These are phyloP conservation scores for Dicorynia guianensis DNA, from an alignment of 306 rosid genomes.

Conservation along the genomic window DNA sequence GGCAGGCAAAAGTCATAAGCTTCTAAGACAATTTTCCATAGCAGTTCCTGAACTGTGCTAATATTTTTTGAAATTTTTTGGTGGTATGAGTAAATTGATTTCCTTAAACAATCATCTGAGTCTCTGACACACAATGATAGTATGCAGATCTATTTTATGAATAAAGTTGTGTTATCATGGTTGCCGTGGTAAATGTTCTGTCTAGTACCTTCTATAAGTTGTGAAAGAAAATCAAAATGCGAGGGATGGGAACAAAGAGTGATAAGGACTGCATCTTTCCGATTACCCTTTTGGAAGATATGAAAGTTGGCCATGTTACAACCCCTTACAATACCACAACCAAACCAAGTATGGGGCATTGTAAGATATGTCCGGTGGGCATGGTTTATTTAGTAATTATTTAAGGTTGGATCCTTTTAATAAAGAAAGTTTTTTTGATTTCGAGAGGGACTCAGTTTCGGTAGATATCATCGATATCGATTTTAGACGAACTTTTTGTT, in stretches of 20 bases:
- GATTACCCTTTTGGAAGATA: background rate
- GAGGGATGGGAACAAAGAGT: background rate
- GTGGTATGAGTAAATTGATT: background rate
- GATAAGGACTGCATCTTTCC: background rate
- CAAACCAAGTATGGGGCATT: background rate
- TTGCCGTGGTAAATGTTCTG: background rate
- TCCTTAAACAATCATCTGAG: background rate
- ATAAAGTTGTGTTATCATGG: background rate
- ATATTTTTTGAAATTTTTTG: background rate
- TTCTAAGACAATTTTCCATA: background rate
- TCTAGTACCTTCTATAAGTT: background rate
- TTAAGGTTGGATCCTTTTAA: background rate
- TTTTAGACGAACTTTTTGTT: slow-evolving; percentile 1
- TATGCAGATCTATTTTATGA: slow-evolving; percentile 15
- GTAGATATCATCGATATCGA: background rate
- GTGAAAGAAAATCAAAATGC: too few species aligned
- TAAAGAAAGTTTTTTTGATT: background rate
- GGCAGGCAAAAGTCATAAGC: background rate
- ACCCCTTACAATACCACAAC: background rate
- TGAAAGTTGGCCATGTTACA: slow-evolving; percentile 17
- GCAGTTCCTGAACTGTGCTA: background rate
- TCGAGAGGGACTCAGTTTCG: background rate
- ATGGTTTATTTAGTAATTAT: background rate
- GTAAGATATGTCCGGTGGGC: slow-evolving; percentile 5
- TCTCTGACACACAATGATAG: background rate